These are phyloP conservation scores for Lasiodiplodia citricola DNA, from an alignment of 2,329 filamentous ascomycete species.

Conservation along the genomic window DNA sequence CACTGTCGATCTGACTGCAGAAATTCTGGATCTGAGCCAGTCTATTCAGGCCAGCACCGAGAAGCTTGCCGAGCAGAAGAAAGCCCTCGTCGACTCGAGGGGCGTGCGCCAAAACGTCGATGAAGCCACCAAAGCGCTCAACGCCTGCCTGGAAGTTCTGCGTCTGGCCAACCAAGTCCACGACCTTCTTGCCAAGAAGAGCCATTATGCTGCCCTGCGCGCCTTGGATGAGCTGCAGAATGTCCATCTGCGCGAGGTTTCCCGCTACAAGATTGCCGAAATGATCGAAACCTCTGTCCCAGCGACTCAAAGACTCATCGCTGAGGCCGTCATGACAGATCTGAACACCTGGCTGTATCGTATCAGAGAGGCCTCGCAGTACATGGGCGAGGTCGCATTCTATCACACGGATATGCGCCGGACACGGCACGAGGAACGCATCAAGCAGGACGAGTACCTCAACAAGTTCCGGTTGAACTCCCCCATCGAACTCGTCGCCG, in stretches of 20 bases:
- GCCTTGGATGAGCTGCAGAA: slow-evolving; percentile 95
- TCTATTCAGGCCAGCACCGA: slow-evolving; percentile 95
- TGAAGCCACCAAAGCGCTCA: slow-evolving; percentile 85
- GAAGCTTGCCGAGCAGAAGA: slow-evolving; percentile 92
- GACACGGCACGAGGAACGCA: slow-evolving; percentile 79
- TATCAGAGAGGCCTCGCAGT: slow-evolving; percentile 94
- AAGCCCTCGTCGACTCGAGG: slow-evolving; percentile 88
- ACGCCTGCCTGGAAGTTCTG: slow-evolving; percentile 89
- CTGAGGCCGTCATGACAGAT: slow-evolving; percentile 95
- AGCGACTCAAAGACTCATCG: slow-evolving; percentile 87
- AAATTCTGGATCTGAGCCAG: slow-evolving; percentile 91
- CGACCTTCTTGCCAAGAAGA: slow-evolving; percentile 88
- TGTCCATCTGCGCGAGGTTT: slow-evolving; percentile 92
- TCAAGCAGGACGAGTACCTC: slow-evolving; percentile 76
- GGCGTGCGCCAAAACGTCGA: slow-evolving; percentile 94
- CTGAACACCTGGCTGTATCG: slow-evolving; percentile 96
- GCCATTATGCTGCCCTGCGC: slow-evolving; percentile 92
- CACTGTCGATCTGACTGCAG: slow-evolving; percentile 83
- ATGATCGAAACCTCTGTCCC: slow-evolving; percentile 96
- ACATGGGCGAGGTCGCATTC: slow-evolving; percentile 93
- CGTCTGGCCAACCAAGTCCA: slow-evolving; percentile 93
- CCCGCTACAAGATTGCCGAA: slow-evolving; percentile 91
- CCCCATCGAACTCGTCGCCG: slow-evolving; percentile 90
- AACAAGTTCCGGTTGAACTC: slow-evolving; percentile 91
- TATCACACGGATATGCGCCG: slow-evolving; percentile 92